Conservation (phyloP, 306 rosid genomes). For the Prunus armeniaca region DNA sequence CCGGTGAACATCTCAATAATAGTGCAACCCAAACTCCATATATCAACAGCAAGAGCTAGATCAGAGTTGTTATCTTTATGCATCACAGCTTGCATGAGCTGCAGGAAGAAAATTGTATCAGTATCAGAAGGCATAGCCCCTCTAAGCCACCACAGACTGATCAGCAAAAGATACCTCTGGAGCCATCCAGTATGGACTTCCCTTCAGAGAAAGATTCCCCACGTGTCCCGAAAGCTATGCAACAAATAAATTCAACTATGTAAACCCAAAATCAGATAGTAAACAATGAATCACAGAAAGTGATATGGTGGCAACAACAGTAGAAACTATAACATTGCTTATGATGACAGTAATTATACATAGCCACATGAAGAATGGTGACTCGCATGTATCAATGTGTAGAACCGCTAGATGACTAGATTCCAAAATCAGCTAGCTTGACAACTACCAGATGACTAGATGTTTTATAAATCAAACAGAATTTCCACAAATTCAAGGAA, state of each 20-base stretch:
- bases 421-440: background rate
- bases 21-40: slow-evolving; percentile 98
- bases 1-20: slow-evolving; percentile 94
- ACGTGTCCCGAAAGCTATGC: slow-evolving; percentile 78
- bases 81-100: slow-evolving; percentile 82
- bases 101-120: slow-evolving; percentile 30
- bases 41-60: slow-evolving; percentile 85
- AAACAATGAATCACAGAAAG: background rate
- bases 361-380: background rate
- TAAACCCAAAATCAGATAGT: background rate
- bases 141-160: slow-evolving; percentile 7
- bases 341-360: background rate
- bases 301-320: background rate
- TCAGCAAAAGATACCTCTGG: slow-evolving; percentile 74
- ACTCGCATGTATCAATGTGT: background rate
- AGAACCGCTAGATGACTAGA: background rate
- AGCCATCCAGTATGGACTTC: slow-evolving; percentile 99
- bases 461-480: background rate
- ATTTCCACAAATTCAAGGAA: background rate
- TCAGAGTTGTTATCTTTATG: slow-evolving; percentile 76
- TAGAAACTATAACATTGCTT: background rate
- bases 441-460: background rate
- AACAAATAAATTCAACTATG: slow-evolving; percentile 27
- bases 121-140: slow-evolving; percentile 5
- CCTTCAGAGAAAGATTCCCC: slow-evolving; percentile 82